Evolutionary conservation across 495 filamentous ascomycete species (phyloP), one percentile per base, ranked within the genome.

Genomic region (Mycothermus thermophilus): DNA sequence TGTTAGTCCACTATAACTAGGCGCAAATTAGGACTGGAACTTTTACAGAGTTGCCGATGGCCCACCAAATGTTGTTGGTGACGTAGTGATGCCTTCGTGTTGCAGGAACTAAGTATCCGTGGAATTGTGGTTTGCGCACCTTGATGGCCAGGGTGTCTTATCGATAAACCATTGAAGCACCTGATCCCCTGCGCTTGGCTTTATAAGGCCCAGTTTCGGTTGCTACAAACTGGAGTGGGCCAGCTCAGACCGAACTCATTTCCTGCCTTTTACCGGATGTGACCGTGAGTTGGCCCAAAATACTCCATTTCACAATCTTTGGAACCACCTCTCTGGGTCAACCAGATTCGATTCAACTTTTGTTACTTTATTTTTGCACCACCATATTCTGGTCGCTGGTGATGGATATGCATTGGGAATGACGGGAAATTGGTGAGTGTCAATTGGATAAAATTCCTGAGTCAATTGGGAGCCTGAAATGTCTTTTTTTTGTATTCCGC

Each of bases 211-310:
- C 1, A 12, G 15, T 27, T 34, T 15, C 1, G 1, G 0, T 1
- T 8, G 5, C 0, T 0, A 3, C 4, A 5, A 16, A 0, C 41
- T 27, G 52, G 52, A 55, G 52, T 55, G 44, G 46, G 52, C 52
- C 52, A 30, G 44, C 52, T 52, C 52, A 55, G 39, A 48, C 42
- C 52, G 52, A 47, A 55, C 52, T 55, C 52, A 55, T 55, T 46
- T 55, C 52, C 52, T 55, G 52, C 52, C 52, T 55, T 55, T 55
- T 55, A 55, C 52, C 52, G 52, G 52, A 55, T 55, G 52, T 55
- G 52, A 55, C 52, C 52, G 52, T 55, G 52, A 49, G 52, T 55
- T 52, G 52, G 52, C 52, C 41, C 44, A 34, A 50, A 46, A 55
- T 46, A 53, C 52, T 55, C 52, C 52, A 47, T 46, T 52, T 34